These are phyloP conservation scores for Verticillium nonalfalfae DNA, from an alignment of 2,329 filamentous ascomycete species.

Conservation along the genomic window DNA sequence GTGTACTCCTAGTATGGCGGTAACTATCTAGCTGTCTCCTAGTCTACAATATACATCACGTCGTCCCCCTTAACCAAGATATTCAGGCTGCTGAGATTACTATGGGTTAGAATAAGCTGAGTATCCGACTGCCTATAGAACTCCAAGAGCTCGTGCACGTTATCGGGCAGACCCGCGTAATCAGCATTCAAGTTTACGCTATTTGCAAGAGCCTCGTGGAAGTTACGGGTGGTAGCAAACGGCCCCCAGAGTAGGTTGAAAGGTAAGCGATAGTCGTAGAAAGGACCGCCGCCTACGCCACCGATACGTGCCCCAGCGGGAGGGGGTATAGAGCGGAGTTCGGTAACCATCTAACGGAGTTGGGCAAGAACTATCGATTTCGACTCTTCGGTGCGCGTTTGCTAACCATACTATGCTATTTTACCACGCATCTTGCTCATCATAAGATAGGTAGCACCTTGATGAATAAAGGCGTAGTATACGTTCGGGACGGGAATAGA, in stretches of 20 bases:
- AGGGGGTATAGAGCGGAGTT: constrained; percentile 11
- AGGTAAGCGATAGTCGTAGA: constrained; percentile 17
- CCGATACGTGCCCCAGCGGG: constrained; percentile 5
- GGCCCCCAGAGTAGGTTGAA: constrained; percentile 14
- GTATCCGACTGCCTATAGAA: constrained; percentile 1
- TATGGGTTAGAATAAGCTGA: constrained; percentile 36
- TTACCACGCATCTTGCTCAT: constrained; percentile 29
- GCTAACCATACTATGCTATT: constrained; percentile 7
- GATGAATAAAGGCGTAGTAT: constrained; percentile 29
- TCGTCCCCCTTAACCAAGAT: constrained; percentile 31
- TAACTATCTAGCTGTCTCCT: constrained; percentile 25
- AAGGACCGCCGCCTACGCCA: constrained; percentile 13
- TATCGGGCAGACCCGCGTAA: background rate
- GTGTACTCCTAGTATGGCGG: constrained; percentile 27
- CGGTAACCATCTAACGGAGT: constrained; percentile 11
- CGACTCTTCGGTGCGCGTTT: constrained; percentile 10
- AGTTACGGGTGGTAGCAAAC: constrained; percentile 10
- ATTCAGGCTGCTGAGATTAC: constrained; percentile 35
- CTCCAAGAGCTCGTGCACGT: background rate
- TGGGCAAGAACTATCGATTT: constrained; percentile 13
- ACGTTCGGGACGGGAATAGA: constrained; percentile 36
- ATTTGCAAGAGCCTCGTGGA: background rate
- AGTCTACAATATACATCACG: constrained; percentile 35
- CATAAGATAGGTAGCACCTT: constrained; percentile 29
- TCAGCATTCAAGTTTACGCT: background rate